phyloP scores from a whole-genome alignment of 331 rosid genomes.

The Cydonia oblonga region DNA sequence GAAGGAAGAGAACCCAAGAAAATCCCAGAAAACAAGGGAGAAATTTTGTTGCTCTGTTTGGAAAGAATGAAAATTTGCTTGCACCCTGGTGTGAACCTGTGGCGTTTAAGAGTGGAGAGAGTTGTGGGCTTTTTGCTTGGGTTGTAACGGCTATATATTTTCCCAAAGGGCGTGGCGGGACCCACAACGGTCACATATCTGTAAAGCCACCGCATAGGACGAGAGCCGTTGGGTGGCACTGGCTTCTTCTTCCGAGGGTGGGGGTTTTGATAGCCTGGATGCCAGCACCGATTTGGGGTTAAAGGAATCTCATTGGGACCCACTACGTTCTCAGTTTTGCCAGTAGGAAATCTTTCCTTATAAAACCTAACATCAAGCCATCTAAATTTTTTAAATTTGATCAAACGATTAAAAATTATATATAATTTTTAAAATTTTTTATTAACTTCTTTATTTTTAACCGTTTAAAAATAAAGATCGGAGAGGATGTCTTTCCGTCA shows the following conservation, averaged over 20 bases:
- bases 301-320: conserved; percentile 15
- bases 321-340: conserved; percentile 6
- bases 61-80: background rate
- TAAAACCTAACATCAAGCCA: too few species aligned
- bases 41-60: background rate
- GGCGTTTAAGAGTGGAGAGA: background rate
- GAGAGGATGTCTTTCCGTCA: too few species aligned
- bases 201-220: conserved; percentile 37
- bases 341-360: too few species aligned
- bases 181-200: conserved; percentile 59
- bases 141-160: conserved; percentile 23
- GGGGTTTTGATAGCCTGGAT: conserved; percentile 29
- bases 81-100: background rate
- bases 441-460: too few species aligned
- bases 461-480: too few species aligned
- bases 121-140: background rate
- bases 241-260: conserved; percentile 27
- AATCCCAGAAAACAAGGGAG: background rate
- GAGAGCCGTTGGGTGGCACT: conserved; percentile 58
- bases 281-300: conserved; percentile 35
- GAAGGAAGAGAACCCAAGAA: background rate
- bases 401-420: too few species aligned
- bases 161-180: background rate
- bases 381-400: too few species aligned
- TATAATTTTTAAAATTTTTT: too few species aligned